Percentiles rank a stretch among this genome's conserved stretches.
Conservation (phyloP, 257 asterid genomes). For the Solanum arcanum region DNA sequence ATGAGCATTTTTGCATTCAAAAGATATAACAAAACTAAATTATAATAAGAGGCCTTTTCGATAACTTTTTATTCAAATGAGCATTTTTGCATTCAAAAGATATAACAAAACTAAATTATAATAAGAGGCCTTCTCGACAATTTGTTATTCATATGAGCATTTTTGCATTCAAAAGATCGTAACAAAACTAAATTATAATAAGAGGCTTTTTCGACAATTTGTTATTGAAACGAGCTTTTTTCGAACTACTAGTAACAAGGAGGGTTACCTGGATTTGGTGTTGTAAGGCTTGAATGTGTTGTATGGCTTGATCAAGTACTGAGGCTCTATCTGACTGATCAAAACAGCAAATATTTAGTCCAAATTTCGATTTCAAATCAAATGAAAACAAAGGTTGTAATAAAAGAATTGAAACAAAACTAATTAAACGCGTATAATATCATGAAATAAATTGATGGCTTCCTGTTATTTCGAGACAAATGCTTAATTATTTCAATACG, state of each 20-base stretch:
- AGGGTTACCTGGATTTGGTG: background rate
- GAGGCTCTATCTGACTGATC: background rate
- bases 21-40: background rate
- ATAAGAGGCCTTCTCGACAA: too few species aligned
- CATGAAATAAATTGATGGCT: background rate
- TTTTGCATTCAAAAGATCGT: too few species aligned
- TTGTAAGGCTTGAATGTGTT: background rate
- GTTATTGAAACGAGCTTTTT: background rate
- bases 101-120: too few species aligned
- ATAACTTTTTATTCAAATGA: background rate
- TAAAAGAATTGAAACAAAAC: background rate
- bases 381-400: fast-evolving
- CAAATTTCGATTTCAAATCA: background rate
- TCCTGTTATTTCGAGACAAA: background rate
- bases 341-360: background rate
- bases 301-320: background rate
- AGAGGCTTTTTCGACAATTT: background rate
- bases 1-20: too few species aligned
- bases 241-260: background rate
- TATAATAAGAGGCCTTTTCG: background rate
- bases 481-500: background rate
- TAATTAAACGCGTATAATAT: background rate
- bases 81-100: too few species aligned
- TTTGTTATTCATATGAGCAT: too few species aligned
- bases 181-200: background rate